phyloP scores from a whole-genome alignment of 495 filamentous ascomycete species.

The Aspergillus baeticus region DNA sequence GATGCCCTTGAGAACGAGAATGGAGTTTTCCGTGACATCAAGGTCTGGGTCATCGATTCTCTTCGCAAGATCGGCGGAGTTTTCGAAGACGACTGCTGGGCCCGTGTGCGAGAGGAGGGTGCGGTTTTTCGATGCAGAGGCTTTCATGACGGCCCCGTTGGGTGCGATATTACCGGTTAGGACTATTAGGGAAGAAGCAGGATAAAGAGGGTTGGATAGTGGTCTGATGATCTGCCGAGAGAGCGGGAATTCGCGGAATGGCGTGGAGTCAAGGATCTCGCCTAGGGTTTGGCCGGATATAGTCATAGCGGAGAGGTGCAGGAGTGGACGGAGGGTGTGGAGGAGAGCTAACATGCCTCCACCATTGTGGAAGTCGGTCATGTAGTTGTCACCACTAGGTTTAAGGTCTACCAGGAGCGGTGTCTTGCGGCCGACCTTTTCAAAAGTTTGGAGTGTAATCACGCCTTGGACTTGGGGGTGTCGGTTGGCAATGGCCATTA shows the following conservation, averaged over 20 bases:
- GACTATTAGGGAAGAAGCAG: slow-evolving; percentile 53
- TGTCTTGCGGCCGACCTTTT: slow-evolving; percentile 57
- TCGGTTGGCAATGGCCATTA: slow-evolving; percentile 62
- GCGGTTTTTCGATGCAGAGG: slow-evolving; percentile 58
- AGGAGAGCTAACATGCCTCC: slow-evolving; percentile 63
- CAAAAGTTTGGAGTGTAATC: slow-evolving; percentile 57
- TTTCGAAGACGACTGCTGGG: slow-evolving; percentile 57
- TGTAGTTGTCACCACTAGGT: slow-evolving; percentile 67
- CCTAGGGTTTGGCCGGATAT: slow-evolving; percentile 60
- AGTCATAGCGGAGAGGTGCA: slow-evolving; percentile 56
- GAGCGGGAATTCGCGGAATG: slow-evolving; percentile 42
- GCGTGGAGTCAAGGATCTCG: slow-evolving; percentile 47
- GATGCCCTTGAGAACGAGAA: slow-evolving; percentile 60
- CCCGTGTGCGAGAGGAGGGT: slow-evolving; percentile 52
- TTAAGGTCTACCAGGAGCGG: slow-evolving; percentile 67
- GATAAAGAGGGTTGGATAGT: slow-evolving; percentile 52
- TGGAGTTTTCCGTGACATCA: slow-evolving; percentile 48
- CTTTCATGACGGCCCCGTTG: slow-evolving; percentile 60
- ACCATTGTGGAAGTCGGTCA: slow-evolving; percentile 69
- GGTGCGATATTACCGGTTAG: slow-evolving; percentile 56
- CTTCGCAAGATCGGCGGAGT: slow-evolving; percentile 52
- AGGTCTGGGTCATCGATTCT: slow-evolving; percentile 59
- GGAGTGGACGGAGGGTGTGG: slow-evolving; percentile 53
- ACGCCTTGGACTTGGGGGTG: slow-evolving; percentile 53
- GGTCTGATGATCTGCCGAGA: slow-evolving; percentile 50